Conservation (phyloP, 129 eudicot species). For the Glebionis coronaria region DNA sequence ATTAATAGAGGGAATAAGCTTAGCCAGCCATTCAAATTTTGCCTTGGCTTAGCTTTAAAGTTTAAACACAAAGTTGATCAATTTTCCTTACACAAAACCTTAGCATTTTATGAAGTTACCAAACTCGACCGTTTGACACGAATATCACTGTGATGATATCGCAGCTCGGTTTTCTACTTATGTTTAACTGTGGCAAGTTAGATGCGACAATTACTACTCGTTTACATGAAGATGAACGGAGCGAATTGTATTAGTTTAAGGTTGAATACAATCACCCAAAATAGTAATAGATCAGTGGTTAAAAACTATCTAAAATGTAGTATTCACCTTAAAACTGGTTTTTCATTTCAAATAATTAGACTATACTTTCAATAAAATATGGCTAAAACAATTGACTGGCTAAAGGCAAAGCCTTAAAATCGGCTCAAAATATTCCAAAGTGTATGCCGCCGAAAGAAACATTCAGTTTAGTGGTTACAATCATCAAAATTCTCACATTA, state of each 20-base stretch:
- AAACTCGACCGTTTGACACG: no score
- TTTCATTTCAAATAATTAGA: background rate
- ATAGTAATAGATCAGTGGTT: no score
- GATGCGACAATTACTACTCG: no score
- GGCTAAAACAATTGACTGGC: constrained; percentile 16
- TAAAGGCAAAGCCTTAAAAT: constrained; percentile 12
- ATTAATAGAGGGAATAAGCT: constrained; percentile 14
- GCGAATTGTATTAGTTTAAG: no score
- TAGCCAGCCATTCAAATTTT: constrained; percentile 14
- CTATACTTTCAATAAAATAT: background rate
- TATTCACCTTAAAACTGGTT: background rate
- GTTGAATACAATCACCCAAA: no score
- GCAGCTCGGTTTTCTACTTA: background rate
- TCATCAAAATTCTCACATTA: constrained; percentile 28
- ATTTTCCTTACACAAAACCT: background rate
- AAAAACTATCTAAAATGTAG: no score
- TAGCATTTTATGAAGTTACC: background rate
- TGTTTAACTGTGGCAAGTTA: no score
- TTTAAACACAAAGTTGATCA: background rate
- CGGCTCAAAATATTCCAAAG: constrained; percentile 32
- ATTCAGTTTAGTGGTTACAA: constrained; percentile 23
- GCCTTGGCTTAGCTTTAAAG: constrained; percentile 18
- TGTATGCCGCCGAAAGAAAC: constrained; percentile 34
- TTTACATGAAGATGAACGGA: no score
- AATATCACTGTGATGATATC: background rate